Evolutionary conservation across 768 basidiomycete species (phyloP), one percentile per base, ranked within the genome.

Genomic region (Mycena rebaudengoi): DNA sequence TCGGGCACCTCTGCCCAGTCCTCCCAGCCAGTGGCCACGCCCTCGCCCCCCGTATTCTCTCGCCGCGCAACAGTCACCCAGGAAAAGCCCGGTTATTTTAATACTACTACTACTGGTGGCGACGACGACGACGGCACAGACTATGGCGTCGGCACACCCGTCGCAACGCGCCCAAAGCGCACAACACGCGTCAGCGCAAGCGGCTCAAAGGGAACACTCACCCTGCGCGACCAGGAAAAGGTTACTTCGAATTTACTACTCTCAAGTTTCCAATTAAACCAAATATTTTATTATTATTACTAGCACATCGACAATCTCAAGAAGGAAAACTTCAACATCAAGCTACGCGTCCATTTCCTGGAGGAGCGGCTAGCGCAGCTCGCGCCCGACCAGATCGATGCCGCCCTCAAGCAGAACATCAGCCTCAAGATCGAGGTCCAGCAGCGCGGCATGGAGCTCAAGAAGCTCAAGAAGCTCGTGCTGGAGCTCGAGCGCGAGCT

Each of bases 251-350:
- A 65, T 30, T 21, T 32, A 18, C 56, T 37, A 20, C 21, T 5
- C 3, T 25, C 35, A 16, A 43, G 20, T 39, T 45, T 29, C 29
- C 35, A 21, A 45, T 58, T 49, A 39, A 51, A n/a, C n/a, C n/a
- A n/a, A n/a, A n/a, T n/a, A n/a, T n/a, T n/a, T n/a, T 20, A 48
- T 53, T 25, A 20, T 21, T 14, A 28, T 32, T 41, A 44, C 26
- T 71, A 99, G 96, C 93, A 96, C 75, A 94, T 98, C 73, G 95
- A 99, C 78, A 89, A 89, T 65, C 87, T 96, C 71, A 96, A 97
- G 81, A 98, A 96, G 75, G 96, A 99, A 75, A 97, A 97, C 82
- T 98, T 99, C 76, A 91, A 91, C 71, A 90, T 99, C 74, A 98
- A 98, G 76, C 86, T 99, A 52, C 93, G 95, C 61, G 93, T 98